Conservation (phyloP, 805 yeast genomes). For the Phaffomyces antillensis region DNA sequence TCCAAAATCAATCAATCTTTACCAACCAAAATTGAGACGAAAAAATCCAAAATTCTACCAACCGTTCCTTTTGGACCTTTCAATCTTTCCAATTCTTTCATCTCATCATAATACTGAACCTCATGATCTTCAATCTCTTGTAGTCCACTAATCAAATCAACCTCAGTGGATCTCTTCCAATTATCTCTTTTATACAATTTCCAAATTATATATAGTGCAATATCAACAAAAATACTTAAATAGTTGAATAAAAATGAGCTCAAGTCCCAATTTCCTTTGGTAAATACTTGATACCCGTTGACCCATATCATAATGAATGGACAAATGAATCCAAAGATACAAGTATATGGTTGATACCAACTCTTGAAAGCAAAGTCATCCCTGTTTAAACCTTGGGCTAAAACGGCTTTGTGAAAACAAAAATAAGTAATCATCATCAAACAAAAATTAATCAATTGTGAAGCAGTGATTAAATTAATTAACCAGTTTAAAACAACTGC, state of each 20-base stretch:
- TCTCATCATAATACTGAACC: slow-evolving; percentile 11
- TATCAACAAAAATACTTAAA: slow-evolving; percentile 57
- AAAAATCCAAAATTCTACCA: slow-evolving; percentile 10
- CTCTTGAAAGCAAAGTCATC: slow-evolving; percentile 41
- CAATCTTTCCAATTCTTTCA: slow-evolving; percentile 17
- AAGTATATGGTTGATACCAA: slow-evolving; percentile 54
- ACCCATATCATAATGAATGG: slow-evolving; percentile 47
- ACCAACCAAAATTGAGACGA: slow-evolving; percentile 17
- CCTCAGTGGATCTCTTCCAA: slow-evolving; percentile 37
- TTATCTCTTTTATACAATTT: slow-evolving; percentile 44
- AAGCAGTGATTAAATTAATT: slow-evolving; percentile 62
- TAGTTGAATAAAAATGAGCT: slow-evolving; percentile 62
- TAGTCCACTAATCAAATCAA: slow-evolving; percentile 48
- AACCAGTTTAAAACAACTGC: slow-evolving; percentile 66
- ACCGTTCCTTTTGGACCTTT: slow-evolving; percentile 14
- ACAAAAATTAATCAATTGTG: slow-evolving; percentile 57
- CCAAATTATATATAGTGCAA: slow-evolving; percentile 43
- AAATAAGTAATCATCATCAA: slow-evolving; percentile 51
- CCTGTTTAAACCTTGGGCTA: slow-evolving; percentile 44
- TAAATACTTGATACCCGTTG: slow-evolving; percentile 65
- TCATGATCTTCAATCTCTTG: slow-evolving; percentile 58
- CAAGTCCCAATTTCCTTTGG: slow-evolving; percentile 58
- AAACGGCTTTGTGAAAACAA: slow-evolving; percentile 54
- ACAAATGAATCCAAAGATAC: slow-evolving; percentile 40
- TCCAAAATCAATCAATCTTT: slow-evolving; percentile 9